Conservation (phyloP, 768 basidiomycete genomes). For the Boletus huronensis region DNA sequence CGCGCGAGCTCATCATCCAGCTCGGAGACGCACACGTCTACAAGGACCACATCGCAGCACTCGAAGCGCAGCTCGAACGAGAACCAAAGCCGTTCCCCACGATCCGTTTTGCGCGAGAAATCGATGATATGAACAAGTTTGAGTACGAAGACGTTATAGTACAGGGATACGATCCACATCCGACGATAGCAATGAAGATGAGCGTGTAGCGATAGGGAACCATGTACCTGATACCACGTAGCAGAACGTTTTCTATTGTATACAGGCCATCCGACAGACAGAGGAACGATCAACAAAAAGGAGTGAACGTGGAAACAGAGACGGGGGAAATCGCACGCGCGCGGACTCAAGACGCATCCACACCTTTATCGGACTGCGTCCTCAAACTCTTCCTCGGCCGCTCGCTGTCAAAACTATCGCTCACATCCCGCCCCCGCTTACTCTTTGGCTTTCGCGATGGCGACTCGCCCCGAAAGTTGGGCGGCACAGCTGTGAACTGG, state of each 20-base stretch:
- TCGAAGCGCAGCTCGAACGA: constrained; percentile 75
- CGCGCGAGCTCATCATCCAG: constrained; percentile 90
- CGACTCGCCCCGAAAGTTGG: constrained; percentile 31
- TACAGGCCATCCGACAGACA: background rate
- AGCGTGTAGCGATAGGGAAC: constrained; percentile 52
- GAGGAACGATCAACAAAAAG: background rate
- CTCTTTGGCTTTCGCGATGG: constrained; percentile 30
- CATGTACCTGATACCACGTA: constrained; percentile 5
- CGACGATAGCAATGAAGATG: constrained; percentile 93
- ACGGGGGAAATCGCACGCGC: background rate
- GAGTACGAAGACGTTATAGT: constrained; percentile 76
- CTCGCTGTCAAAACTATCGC: constrained; percentile 10
- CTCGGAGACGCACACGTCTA: constrained; percentile 99
- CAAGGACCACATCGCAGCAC: constrained; percentile 84
- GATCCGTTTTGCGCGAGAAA: constrained; percentile 65
- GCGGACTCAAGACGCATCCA: background rate
- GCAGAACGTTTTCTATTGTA: background rate
- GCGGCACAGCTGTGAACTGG: constrained; percentile 45
- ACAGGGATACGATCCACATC: constrained; percentile 82
- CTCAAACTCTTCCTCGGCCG: constrained; percentile 24
- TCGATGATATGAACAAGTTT: constrained; percentile 77
- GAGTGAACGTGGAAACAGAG: background rate
- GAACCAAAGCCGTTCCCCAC: constrained; percentile 82
- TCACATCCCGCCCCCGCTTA: constrained; percentile 23
- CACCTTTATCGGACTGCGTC: background rate